Percentiles rank a stretch among this genome's conserved stretches.
phyloP scores from a whole-genome alignment of 2,329 filamentous ascomycete genomes.

The Colletotrichum zoysiae region DNA sequence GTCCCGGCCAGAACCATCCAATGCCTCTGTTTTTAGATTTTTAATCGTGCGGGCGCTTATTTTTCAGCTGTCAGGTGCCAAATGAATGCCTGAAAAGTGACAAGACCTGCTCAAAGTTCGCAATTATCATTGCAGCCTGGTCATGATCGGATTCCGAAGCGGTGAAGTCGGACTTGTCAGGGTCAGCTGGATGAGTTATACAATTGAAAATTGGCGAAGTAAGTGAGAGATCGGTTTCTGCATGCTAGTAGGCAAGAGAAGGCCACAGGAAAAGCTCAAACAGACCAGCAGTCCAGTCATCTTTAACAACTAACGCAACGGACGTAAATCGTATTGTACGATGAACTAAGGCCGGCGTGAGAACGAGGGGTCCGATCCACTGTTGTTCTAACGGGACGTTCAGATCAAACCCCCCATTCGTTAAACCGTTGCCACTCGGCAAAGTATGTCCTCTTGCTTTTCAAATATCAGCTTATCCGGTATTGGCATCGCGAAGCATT shows the following conservation, averaged over 20 bases:
- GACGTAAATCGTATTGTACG: constrained; percentile 14
- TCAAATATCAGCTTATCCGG: constrained; percentile 20
- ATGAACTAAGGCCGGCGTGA: constrained; percentile 19
- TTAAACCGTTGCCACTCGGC: constrained; percentile 4
- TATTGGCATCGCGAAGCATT: not conserved
- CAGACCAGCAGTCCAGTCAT: constrained; percentile 18
- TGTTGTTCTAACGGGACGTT: not conserved
- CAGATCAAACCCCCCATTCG: constrained; percentile 13
- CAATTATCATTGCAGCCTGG: constrained; percentile 3
- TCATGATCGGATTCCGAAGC: not conserved
- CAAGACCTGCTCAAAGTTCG: constrained; percentile 1
- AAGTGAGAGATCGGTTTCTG: not conserved
- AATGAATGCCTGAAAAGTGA: not conserved
- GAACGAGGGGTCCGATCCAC: constrained; percentile 14
- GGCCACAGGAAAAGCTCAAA: not conserved
- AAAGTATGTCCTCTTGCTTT: constrained; percentile 7
- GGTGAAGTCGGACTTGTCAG: not conserved
- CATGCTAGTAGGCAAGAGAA: not conserved
- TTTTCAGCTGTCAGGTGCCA: not conserved
- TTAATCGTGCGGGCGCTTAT: not conserved
- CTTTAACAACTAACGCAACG: not conserved
- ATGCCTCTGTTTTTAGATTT: not conserved
- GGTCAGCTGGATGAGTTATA: not conserved
- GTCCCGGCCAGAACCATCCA: not conserved
- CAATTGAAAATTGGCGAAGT: not conserved